phyloP scores from a whole-genome alignment of 345 rosid species.

The Erysimum cheiranthoides region DNA sequence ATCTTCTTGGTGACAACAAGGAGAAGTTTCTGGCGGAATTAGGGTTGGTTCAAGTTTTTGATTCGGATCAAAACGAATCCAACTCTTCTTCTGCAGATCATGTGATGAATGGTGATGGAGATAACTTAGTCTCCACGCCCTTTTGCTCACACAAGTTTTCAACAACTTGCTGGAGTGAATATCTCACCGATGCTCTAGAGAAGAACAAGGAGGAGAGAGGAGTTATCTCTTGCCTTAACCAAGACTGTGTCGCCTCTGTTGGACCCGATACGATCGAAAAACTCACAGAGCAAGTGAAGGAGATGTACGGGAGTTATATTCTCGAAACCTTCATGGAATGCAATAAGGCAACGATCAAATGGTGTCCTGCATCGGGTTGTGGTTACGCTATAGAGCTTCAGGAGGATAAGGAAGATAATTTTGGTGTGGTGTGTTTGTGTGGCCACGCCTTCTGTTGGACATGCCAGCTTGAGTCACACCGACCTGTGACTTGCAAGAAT shows the following conservation, averaged over 20 bases:
- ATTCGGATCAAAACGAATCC: too few species aligned
- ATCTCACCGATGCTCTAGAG: slow-evolving; percentile 1
- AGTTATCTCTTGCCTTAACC: slow-evolving; percentile 2
- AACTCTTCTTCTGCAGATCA: background rate
- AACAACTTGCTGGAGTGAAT: slow-evolving; percentile 20
- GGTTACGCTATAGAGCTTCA: slow-evolving; percentile 17
- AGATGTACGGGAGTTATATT: slow-evolving; percentile 22
- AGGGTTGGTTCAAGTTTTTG: slow-evolving; percentile 20
- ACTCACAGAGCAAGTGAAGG: background rate
- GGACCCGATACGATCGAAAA: slow-evolving; percentile 32
- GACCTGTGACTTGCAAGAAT: slow-evolving; percentile 28
- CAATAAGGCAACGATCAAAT: slow-evolving; percentile 1
- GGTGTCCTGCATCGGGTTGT: slow-evolving; percentile 32
- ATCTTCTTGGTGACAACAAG: slow-evolving; percentile 28
- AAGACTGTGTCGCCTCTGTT: slow-evolving; percentile 7
- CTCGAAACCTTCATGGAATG: slow-evolving; percentile 13
- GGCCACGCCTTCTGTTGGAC: slow-evolving; percentile 34
- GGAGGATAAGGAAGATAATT: background rate
- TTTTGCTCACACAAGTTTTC: slow-evolving; percentile 40
- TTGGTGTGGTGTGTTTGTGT: slow-evolving; percentile 33
- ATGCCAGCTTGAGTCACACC: slow-evolving; percentile 33
- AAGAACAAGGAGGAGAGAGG: background rate
- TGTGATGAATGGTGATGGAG: background rate
- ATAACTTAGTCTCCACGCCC: slow-evolving; percentile 33
- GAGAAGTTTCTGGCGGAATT: slow-evolving; percentile 16